phyloP scores from a whole-genome alignment of 1,284 basidiomycete genomes.

The Rhodotorula sp. region DNA sequence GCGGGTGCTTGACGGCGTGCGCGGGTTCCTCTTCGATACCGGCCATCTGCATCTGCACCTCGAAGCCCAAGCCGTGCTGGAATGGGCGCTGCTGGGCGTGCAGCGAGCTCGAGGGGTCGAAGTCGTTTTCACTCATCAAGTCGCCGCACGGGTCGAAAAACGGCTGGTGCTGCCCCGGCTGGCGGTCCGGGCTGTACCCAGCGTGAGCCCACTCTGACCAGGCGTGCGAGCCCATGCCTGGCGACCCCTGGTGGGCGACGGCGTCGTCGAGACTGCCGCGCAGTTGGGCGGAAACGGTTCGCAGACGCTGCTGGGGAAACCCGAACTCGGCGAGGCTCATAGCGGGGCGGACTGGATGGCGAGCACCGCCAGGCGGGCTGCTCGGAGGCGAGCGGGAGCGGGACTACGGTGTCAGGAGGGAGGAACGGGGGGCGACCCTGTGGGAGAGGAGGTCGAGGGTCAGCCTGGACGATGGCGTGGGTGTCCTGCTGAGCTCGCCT shows the following conservation, averaged over 20 bases:
- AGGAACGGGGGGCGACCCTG: background rate
- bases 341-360: background rate
- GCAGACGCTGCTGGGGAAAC: constrained; percentile 9
- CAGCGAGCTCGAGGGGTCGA: background rate
- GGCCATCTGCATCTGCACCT: constrained; percentile 9
- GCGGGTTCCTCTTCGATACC: constrained; percentile 11
- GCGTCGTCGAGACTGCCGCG: background rate
- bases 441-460: background rate
- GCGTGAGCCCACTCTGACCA: constrained; percentile 9
- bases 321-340: constrained; percentile 14
- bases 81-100: background rate
- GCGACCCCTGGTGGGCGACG: background rate
- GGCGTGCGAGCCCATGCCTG: background rate
- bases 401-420: background rate
- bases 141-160: constrained; percentile 14
- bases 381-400: background rate
- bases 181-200: constrained; percentile 12
- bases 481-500: too few species aligned
- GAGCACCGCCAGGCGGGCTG: background rate
- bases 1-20: background rate
- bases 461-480: too few species aligned
- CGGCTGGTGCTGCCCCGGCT: background rate
- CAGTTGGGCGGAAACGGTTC: constrained; percentile 15
- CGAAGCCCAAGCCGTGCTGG: constrained; percentile 13
- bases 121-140: constrained; percentile 4